Evolutionary conservation across 1,139 yeast species (phyloP), one percentile per base, ranked within the genome.

Genomic region (Pichia inconspicua): DNA sequence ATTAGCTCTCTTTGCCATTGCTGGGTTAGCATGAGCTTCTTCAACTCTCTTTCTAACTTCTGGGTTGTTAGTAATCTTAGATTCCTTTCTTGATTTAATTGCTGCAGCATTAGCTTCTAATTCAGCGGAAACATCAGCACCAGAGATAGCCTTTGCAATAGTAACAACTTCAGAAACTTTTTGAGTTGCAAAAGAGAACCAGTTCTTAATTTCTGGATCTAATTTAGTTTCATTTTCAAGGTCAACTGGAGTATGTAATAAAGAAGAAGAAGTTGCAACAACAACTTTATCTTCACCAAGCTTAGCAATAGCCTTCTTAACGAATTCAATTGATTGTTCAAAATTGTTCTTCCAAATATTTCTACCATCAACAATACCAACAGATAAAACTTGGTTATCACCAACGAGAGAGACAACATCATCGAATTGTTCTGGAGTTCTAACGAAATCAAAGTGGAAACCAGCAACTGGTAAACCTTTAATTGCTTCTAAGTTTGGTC

Each of bases 301-400:
- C 74, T 84, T 83, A 61, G 73, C 82, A 65, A 85, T 77, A 61
- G 96, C 97, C 71, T 81, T 78, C 69, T 82, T 75, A 63, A 89
- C 95, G 57, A 84, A 69, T 58, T 73, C 84, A 65, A 89, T 74
- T 58, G 98, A 95, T 74, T 82, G 81, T 65, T 92, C 71, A 65
- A 84, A 86, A 77, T 92, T 86, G 70, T 95, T 84, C 81, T 92
- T 92, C 98, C 98, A 92, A 73, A 92, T 87, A 82, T 92, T 92
- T 82, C 98, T 89, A 75, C 98, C 98, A 65, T 88, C 95, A 64
- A 92, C 92, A 63, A 92, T 80, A 86, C 98, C 98, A 58, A 84
- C 96, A 57, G 97, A 90, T 67, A 92, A 78, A 57, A 77, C 73
- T 77, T 92, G 96, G 61, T 81, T 77, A 51, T 70, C 71, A 57